Base-by-base conservation (phyloP, 805 yeast genomes). In the Kuraishia cidri region DNA sequence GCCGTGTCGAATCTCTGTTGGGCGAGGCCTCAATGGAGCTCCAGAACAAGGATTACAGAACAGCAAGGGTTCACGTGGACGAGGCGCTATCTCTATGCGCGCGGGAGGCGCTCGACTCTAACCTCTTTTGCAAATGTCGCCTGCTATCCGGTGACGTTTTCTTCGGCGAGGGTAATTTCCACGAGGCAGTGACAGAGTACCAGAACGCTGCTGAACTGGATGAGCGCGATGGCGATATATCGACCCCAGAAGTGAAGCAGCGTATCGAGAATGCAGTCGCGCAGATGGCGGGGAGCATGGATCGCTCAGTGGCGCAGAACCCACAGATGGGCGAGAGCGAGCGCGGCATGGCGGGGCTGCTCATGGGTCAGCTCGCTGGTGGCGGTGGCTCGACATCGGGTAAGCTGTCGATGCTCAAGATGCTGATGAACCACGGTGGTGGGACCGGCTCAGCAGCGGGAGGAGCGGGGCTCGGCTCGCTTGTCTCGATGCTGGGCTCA, bases 181-280 rank as follows among this genome's bases (percentile, higher is more conserved):
- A 39, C 17, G 44, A 30, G 15, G 59, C 59, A 6, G 42, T 52
- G 14, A 48, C 41, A 5, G 44, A 50, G 34, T 54, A 52, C 31
- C 39, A 41, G 18, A 36, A 39, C 34, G 59, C 59, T 13, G 52
- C 54, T 13, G 42, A 46, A 30, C 43, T 53, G 24, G 59, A 54
- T 37, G 58, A 54, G 37, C 30, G 32, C 17, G 59, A 54, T 30
- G 59, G 59, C 4, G 46, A 36, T 13, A 44, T 50, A 18, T 45
- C 53, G 23, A 43, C 52, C 4, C 57, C 58, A 9, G 58, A 54
- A 35, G 38, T 54, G 18, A 46, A 54, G 36, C 40, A 44, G 24
- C 52, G 51, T 30, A 37, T 54, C 13, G 40, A 44, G 24, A 27
- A 43, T 3, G 35, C 52, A 7, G 33, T 53, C 21, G 35, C 33